Evolutionary conservation across 768 basidiomycete genomes (phyloP).

Genomic region (Rhodosporidiobolus odoratus): DNA sequence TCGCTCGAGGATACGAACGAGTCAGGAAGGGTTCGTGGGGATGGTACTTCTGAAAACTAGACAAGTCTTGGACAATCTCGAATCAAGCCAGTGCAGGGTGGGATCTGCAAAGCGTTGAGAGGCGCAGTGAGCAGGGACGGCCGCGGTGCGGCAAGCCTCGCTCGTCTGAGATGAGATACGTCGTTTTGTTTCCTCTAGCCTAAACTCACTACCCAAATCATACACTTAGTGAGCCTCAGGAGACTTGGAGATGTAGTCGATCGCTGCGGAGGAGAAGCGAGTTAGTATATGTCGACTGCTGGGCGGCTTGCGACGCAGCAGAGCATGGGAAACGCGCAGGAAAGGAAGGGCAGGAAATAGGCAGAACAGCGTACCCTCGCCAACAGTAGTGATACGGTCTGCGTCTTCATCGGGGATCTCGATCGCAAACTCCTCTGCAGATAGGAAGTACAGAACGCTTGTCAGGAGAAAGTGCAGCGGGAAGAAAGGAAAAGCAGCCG

Average conservation of each 20-base stretch:
- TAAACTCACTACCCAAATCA: neutral
- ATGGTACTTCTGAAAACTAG: neutral
- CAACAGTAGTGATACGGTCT: conserved; percentile 84
- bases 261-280: conserved; percentile 54
- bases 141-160: too few relatives aligned
- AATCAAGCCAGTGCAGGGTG: too few relatives aligned
- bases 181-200: neutral
- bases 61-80: too few relatives aligned
- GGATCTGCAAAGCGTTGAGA: too few relatives aligned
- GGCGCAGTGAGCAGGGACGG: too few relatives aligned
- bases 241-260: conserved; percentile 90
- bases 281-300: neutral
- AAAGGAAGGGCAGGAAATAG: conserved; percentile 32
- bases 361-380: conserved; percentile 68
- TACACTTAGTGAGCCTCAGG: conserved; percentile 62
- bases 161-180: too few relatives aligned
- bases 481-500: neutral
- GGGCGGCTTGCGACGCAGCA: too few relatives aligned
- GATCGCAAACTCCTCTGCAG: conserved; percentile 78
- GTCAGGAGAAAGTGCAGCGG: neutral
- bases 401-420: conserved; percentile 98
- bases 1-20: neutral
- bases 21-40: neutral
- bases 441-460: neutral
- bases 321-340: neutral